Conservation (phyloP, 2,329 filamentous ascomycete species). For the Dactylellina sp. region DNA sequence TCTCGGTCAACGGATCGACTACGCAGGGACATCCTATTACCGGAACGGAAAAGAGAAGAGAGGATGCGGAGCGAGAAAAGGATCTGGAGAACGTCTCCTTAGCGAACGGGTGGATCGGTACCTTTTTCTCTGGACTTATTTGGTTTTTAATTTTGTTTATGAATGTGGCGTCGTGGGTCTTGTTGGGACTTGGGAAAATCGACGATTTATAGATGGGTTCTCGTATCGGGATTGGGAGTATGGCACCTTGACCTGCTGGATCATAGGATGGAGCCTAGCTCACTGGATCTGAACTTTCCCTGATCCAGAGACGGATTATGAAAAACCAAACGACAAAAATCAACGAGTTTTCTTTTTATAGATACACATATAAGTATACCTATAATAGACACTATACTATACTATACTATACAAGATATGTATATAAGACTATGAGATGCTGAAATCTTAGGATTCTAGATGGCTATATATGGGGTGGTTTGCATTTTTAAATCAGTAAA, state of each 20-base stretch:
- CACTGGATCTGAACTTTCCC: too few species aligned
- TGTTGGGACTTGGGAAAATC: slow-evolving; percentile 43
- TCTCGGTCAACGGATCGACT: slow-evolving; percentile 52
- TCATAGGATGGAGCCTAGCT: too few species aligned
- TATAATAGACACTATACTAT: too few species aligned
- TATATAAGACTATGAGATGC: not conserved
- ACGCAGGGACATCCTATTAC: slow-evolving; percentile 29
- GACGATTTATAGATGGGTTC: slow-evolving; percentile 45
- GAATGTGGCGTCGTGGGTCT: slow-evolving; percentile 42
- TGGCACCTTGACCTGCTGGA: too few species aligned
- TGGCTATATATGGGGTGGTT: too few species aligned
- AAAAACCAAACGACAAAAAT: too few species aligned
- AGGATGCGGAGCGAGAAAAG: slow-evolving; percentile 14
- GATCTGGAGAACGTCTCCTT: slow-evolving; percentile 36
- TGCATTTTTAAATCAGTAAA: too few species aligned
- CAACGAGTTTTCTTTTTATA: too few species aligned
- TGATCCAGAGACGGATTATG: too few species aligned
- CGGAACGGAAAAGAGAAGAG: slow-evolving; percentile 29
- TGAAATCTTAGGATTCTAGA: too few species aligned
- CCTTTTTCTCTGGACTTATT: slow-evolving; percentile 30
- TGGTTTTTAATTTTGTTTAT: slow-evolving; percentile 42
- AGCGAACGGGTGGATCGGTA: slow-evolving; percentile 48
- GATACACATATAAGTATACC: too few species aligned
- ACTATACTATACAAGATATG: too few species aligned
- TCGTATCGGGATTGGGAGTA: not conserved